These are phyloP conservation scores for Phascolomyces articulosus DNA, from an alignment of 371 early-diverging fungal species.

Conservation along the genomic window DNA sequence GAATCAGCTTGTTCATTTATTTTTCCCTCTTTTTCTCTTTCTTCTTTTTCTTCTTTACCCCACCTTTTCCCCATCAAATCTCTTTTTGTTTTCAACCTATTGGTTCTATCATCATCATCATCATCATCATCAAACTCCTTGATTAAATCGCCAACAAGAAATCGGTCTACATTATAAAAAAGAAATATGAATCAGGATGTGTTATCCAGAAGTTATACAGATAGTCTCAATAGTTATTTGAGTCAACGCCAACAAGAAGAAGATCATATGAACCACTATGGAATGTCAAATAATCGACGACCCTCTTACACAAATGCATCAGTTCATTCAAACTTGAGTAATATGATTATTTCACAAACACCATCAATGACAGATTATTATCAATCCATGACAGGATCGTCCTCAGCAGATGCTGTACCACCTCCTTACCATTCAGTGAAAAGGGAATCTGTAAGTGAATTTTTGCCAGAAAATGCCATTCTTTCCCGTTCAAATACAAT, in stretches of 20 bases:
- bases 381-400: background rate
- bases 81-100: background rate
- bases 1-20: too few relatives aligned
- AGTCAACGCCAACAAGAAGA: constrained; percentile 5
- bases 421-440: background rate
- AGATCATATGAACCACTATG: background rate
- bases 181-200: constrained; percentile 14
- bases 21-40: too few relatives aligned
- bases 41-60: too few relatives aligned
- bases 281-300: background rate
- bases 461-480: background rate
- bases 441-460: background rate
- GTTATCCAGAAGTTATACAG: constrained; percentile 35
- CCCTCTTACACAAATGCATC: constrained; percentile 12
- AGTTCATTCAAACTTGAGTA: constrained; percentile 9
- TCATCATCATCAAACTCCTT: background rate
- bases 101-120: background rate
- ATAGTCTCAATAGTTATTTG: constrained; percentile 31
- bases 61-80: background rate
- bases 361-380: constrained; percentile 5
- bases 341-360: background rate
- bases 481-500: constrained; percentile 10
- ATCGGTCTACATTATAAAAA: too few relatives aligned
- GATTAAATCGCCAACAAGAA: background rate
- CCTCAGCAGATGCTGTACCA: background rate